Evolutionary conservation across 2,329 filamentous ascomycete genomes (phyloP), one percentile per base, ranked within the genome.

Genomic region (Thielaviopsis musarum): DNA sequence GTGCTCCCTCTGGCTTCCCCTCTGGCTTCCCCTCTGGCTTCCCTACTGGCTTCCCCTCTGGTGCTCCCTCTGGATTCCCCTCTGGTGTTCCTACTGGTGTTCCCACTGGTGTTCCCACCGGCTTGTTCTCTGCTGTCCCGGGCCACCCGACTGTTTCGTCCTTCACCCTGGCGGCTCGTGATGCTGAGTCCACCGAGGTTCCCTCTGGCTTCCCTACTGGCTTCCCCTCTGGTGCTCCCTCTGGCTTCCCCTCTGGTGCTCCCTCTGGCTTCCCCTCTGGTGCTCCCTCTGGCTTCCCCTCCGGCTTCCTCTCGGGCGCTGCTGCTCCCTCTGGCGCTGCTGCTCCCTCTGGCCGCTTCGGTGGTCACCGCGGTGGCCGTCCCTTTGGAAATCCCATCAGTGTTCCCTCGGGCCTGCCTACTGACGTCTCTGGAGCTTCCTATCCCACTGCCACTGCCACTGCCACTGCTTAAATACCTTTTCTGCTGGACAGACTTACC

Each of bases 141-240:
- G 38, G 38, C 38, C 38, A 45, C 38, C 38, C 38, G 2, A n/a
- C 17, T 3, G 38, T 45, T n/a, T 45, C 38, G 38, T 45, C 38
- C 38, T 45, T 45, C 38, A 45, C 38, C 13, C 38, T 45, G 38
- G 38, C 38, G 2, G 38, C 38, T 4, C 38, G 38, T 45, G 38
- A 45, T 5, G 38, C 17, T 5, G 38, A 45, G 13, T 2, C 38
- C 7, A 45, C 38, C 38, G 38, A 45, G 38, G 12, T 56, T 9
- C 52, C 52, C 19, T 26, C 59, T 24, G 55, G 52, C 26, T 9
- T 54, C 9, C 59, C 59, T 17, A 41, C 59, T 28, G 54, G 30
- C 15, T 6, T 57, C 24, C 59, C 59, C 2, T 24, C 59, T 2
- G 54, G 28, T 5, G 2, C 52, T 10, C 49, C 57, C 34, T 54